A percentile compares a stretch with the other conserved stretches of the same genome.
Evolutionary conservation across 495 filamentous ascomycete species (phyloP).

Genomic region (Aspergillus funiculosus): DNA sequence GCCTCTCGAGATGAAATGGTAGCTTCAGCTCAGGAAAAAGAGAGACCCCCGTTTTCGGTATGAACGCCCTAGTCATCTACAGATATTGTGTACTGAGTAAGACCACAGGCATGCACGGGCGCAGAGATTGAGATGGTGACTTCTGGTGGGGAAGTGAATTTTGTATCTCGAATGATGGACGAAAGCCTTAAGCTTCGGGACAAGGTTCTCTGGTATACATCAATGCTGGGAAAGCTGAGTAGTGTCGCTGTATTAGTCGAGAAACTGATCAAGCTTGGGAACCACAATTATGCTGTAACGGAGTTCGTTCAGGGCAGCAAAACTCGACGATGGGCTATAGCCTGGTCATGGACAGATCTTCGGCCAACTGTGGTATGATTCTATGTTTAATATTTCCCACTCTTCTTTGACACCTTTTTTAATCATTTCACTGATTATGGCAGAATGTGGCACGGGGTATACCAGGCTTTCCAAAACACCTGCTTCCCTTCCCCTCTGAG

Average conservation of each 20-base stretch:
- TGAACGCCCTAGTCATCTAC: background rate
- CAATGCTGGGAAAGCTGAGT: conserved; percentile 80
- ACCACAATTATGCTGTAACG: conserved; percentile 77
- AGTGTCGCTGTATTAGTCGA: conserved; percentile 62
- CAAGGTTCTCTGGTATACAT: conserved; percentile 78
- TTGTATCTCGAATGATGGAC: conserved; percentile 67
- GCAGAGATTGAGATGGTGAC: conserved; percentile 83
- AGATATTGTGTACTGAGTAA: conserved; percentile 2
- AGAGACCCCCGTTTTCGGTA: conserved; percentile 60
- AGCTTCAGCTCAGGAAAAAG: conserved; percentile 58
- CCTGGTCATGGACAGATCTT: conserved; percentile 71
- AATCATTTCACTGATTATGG: conserved; percentile 13
- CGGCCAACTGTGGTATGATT: conserved; percentile 56
- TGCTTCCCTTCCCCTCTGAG: conserved; percentile 55
- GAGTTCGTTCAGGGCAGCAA: conserved; percentile 73
- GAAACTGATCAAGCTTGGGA: conserved; percentile 49
- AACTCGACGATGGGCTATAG: conserved; percentile 82
- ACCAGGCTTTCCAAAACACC: conserved; percentile 49
- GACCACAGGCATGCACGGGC: conserved; percentile 63
- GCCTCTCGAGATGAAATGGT: conserved; percentile 62
- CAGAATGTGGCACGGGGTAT: conserved; percentile 54
- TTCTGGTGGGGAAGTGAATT: conserved; percentile 74
- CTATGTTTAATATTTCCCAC: background rate
- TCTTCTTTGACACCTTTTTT: background rate
- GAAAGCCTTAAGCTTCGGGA: conserved; percentile 60